Conservation (phyloP, 2,329 filamentous ascomycete genomes). For the Epichloe aotearoae region DNA sequence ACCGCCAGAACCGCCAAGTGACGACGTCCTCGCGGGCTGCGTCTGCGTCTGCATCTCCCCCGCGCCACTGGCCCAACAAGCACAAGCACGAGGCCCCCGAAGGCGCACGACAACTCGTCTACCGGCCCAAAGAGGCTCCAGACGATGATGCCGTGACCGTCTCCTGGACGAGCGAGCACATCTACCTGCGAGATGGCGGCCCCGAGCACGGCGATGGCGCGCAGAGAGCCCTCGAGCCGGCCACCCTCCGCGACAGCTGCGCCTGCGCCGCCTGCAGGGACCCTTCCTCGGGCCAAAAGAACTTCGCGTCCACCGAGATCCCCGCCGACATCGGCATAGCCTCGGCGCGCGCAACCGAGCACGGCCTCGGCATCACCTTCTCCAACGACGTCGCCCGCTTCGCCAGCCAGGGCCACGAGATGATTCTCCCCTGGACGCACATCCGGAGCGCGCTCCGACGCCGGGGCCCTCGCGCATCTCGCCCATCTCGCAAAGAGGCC, state of each 20-base stretch:
- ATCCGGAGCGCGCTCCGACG: conserved; percentile 20
- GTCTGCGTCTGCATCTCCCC: not conserved
- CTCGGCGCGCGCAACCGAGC: conserved; percentile 16
- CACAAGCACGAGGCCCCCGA: conserved; percentile 6
- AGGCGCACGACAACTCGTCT: conserved; percentile 6
- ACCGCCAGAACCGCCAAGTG: too few species aligned
- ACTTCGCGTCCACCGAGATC: conserved; percentile 30
- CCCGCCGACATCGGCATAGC: conserved; percentile 20
- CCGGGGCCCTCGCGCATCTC: not conserved
- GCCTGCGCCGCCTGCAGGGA: conserved; percentile 39
- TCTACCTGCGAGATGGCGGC: conserved; percentile 16
- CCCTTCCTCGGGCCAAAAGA: conserved; percentile 46
- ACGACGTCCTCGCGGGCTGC: not conserved
- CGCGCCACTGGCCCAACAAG: conserved; percentile 5
- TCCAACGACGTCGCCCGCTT: conserved; percentile 27
- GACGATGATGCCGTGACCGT: conserved; percentile 10
- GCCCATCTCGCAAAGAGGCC: conserved; percentile 14
- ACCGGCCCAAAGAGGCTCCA: not conserved
- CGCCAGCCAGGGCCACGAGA: conserved; percentile 16
- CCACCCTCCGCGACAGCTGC: conserved; percentile 40
- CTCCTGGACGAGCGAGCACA: conserved; percentile 14
- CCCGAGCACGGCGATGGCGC: conserved; percentile 2
- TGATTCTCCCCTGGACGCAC: conserved; percentile 21
- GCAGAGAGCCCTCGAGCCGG: conserved; percentile 13
- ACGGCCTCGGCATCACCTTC: conserved; percentile 48